Evolutionary conservation across 1,284 basidiomycete species (phyloP), one percentile per base, ranked within the genome.

Genomic region (Xerocomus amazonicus): DNA sequence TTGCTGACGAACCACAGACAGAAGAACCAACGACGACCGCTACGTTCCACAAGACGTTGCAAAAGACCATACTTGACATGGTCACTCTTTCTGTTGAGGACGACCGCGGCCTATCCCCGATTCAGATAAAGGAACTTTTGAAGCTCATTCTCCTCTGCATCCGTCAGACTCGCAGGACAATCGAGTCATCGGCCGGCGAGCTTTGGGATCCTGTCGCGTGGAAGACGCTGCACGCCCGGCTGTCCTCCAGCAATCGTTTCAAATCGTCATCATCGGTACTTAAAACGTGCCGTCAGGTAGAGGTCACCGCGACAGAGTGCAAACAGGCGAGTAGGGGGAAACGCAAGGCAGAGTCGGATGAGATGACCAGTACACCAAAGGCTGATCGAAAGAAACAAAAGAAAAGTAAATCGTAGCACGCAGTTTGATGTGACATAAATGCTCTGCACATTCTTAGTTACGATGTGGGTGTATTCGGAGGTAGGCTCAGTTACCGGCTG

Each of bases 71-170:
- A 23, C 73, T 82, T 41, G 71, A 74, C 26, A 67, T 79, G 43
- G 65, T 87, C 27, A 71, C 71, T 9, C 66, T 70, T 13, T 81
- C 84, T 8, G 80, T 81, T 62, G 64, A 73, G 3, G 73, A 78
- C 19, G 70, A 74, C 13, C 58, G 63, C 19, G 68, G 72, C 4
- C 69, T 89, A 48, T 87, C 82, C 27, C 75, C 86, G 1, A 68
- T 80, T 8, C 85, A 92, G 51, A 66, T 89, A 60, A 96, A 92
- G 68, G 89, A 92, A 28, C 68, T 92, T 13, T 69, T 92, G 53
- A 95, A 92, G 67, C 73, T 91, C 45, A 83, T 75, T 0, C 70
- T 92, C 7, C 69, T 80, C 17, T 80, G 82, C 32, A 75, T 83
- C 10, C 82, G 92, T 45, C 81, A 86, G 51, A 82, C 83, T 3